A percentile compares a stretch with the other conserved stretches of the same genome.
Conservation (phyloP, 2,329 filamentous ascomycete genomes). For the Monosporascus sp. region DNA sequence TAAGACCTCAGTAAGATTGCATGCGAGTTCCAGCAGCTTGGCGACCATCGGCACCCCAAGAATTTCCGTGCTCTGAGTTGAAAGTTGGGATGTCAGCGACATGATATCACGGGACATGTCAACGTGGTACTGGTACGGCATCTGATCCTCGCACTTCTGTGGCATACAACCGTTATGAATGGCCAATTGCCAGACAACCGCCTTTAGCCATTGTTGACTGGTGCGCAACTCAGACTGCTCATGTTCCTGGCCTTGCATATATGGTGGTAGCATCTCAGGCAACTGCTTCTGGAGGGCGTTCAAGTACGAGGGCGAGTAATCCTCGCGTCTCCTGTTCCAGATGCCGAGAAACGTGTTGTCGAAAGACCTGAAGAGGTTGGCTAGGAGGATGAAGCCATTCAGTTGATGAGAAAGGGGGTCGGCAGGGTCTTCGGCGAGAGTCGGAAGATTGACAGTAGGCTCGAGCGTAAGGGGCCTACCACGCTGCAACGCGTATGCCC, state of each 20-base stretch:
- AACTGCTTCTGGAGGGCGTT: conserved; percentile 58
- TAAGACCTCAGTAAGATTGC: conserved; percentile 68
- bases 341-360: conserved; percentile 58
- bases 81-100: conserved; percentile 65
- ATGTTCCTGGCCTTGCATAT: conserved; percentile 46
- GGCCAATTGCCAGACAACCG: conserved; percentile 57
- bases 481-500: conserved; percentile 67
- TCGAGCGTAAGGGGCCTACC: conserved; percentile 66
- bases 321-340: conserved; percentile 61
- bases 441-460: conserved; percentile 62
- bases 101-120: conserved; percentile 59
- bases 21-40: conserved; percentile 73
- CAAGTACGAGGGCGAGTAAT: conserved; percentile 54
- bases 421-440: conserved; percentile 53
- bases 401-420: conserved; percentile 50
- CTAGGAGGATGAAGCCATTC: conserved; percentile 53
- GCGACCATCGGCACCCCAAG: conserved; percentile 73
- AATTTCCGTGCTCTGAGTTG: conserved; percentile 67
- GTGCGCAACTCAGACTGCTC: conserved; percentile 50
- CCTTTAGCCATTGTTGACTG: conserved; percentile 63
- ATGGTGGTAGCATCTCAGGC: conserved; percentile 46
- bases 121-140: conserved; percentile 60
- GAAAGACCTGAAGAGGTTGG: conserved; percentile 60
- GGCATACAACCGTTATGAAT: conserved; percentile 49
- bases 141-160: conserved; percentile 42